phyloP scores from a whole-genome alignment of 1,139 yeast species.

The Wickerhamiella infanticola region DNA sequence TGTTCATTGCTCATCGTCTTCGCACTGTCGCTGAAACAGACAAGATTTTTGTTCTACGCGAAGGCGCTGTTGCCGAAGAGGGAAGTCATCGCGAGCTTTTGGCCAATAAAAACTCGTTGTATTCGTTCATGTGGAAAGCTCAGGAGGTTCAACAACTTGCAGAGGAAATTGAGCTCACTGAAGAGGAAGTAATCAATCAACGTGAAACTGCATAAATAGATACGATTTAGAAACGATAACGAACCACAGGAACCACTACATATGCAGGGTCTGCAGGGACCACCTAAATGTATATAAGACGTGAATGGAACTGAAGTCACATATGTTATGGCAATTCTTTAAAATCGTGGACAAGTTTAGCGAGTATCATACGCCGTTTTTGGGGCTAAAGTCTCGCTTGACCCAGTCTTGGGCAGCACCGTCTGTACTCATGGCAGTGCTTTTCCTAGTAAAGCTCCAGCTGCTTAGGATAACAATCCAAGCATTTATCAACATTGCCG shows the following conservation, averaged over 20 bases:
- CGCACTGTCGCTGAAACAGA: constrained; percentile 92
- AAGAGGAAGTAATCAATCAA: no score
- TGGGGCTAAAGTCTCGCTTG: constrained; percentile 22
- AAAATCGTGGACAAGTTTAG: background rate
- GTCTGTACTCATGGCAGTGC: constrained; percentile 19
- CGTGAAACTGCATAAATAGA: no score
- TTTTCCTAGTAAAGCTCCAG: constrained; percentile 22
- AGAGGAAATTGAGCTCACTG: constrained; percentile 19
- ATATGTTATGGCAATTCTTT: background rate
- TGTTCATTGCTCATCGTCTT: constrained; percentile 85
- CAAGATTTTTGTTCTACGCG: constrained; percentile 71
- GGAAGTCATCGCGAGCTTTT: constrained; percentile 63
- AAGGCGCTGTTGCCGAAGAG: constrained; percentile 72
- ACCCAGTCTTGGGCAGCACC: constrained; percentile 23
- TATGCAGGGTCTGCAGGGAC: no score
- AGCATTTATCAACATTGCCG: constrained; percentile 17
- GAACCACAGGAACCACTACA: no score
- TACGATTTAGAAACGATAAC: no score
- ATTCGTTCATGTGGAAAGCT: constrained; percentile 73
- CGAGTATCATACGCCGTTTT: constrained; percentile 16
- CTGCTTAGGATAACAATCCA: constrained; percentile 18
- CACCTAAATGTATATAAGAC: no score
- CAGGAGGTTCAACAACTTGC: constrained; percentile 54
- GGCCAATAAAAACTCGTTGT: constrained; percentile 39
- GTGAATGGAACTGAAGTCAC: no score